Conservation (phyloP, 352 stramenopile species). For the Phytophthora tentaculata region DNA sequence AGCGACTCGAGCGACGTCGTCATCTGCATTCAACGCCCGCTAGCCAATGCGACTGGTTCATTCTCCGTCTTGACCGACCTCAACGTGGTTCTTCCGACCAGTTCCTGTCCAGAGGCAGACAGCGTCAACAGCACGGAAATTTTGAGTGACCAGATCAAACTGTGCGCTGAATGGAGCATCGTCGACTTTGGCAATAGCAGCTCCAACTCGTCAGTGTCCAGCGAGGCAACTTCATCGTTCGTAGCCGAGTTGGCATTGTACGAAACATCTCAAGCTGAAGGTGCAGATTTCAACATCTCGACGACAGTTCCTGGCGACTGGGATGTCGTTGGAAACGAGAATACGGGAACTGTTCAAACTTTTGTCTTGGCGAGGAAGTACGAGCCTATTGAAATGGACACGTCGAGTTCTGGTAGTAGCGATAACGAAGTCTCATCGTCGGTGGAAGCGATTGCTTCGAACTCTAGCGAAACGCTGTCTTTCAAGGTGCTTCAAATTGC, state of each 20-base stretch:
- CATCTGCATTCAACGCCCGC: constrained; percentile 36
- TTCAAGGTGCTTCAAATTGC: constrained; percentile 78
- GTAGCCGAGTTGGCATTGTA: constrained; percentile 37
- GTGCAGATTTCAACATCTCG: constrained; percentile 23
- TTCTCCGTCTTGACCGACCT: constrained; percentile 32
- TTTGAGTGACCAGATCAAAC: constrained; percentile 28
- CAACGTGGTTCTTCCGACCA: constrained; percentile 24
- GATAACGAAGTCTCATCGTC: constrained; percentile 35
- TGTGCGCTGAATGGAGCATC: constrained; percentile 33
- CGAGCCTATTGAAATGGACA: constrained; percentile 25
- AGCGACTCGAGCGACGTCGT: constrained; percentile 30
- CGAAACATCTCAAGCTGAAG: constrained; percentile 29
- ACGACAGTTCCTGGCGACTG: constrained; percentile 32
- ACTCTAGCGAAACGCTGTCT: constrained; percentile 32
- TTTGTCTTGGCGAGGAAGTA: constrained; percentile 34
- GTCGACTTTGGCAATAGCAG: constrained; percentile 26
- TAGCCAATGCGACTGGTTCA: constrained; percentile 19
- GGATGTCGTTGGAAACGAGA: constrained; percentile 28
- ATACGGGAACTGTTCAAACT: constrained; percentile 20
- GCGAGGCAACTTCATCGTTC: constrained; percentile 30
- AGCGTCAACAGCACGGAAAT: constrained; percentile 31
- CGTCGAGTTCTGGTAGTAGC: constrained; percentile 1
- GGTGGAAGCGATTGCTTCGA: constrained; percentile 33
- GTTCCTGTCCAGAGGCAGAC: constrained; percentile 16
- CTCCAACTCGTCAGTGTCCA: constrained; percentile 16